Evolutionary conservation across 768 basidiomycete genomes (phyloP).

Genomic region (Termitomyces sp.): DNA sequence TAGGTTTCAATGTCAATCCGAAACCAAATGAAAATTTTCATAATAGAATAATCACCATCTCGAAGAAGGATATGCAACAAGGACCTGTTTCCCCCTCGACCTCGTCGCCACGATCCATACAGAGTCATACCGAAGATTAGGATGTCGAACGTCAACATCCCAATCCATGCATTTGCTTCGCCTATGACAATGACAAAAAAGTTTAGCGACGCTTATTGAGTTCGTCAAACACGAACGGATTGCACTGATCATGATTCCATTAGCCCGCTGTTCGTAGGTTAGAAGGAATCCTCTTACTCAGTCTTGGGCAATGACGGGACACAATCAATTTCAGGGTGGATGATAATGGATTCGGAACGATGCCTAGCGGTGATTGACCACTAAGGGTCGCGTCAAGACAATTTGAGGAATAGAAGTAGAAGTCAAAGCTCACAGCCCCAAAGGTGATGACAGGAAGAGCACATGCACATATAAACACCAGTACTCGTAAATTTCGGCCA

Average conservation of each 20-base stretch:
- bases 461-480: constrained; percentile 21
- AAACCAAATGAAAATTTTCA: not conserved
- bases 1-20: not conserved
- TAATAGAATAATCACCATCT: constrained; percentile 29
- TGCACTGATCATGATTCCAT: constrained; percentile 9
- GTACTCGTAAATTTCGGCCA: constrained; percentile 23
- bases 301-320: constrained; percentile 16
- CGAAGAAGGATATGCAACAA: constrained; percentile 34
- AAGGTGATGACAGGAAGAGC: constrained; percentile 24
- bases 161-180: constrained; percentile 34
- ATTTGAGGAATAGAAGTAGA: too few relatives aligned
- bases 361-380: constrained; percentile 18
- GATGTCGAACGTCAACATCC: constrained; percentile 37
- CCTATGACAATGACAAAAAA: constrained; percentile 14
- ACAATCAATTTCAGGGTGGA: constrained; percentile 15
- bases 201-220: not conserved
- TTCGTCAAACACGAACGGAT: constrained; percentile 11
- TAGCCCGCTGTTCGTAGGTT: not conserved
- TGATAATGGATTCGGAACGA: not conserved
- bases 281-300: constrained; percentile 13
- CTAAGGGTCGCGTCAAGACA: constrained; percentile 9
- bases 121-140: constrained; percentile 38
- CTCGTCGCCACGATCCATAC: constrained; percentile 27
- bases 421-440: constrained; percentile 11
- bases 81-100: constrained; percentile 14